Evolutionary conservation across 2,329 filamentous ascomycete species (phyloP).

Genomic region (Pseudopyrenochaeta lycopersici): DNA sequence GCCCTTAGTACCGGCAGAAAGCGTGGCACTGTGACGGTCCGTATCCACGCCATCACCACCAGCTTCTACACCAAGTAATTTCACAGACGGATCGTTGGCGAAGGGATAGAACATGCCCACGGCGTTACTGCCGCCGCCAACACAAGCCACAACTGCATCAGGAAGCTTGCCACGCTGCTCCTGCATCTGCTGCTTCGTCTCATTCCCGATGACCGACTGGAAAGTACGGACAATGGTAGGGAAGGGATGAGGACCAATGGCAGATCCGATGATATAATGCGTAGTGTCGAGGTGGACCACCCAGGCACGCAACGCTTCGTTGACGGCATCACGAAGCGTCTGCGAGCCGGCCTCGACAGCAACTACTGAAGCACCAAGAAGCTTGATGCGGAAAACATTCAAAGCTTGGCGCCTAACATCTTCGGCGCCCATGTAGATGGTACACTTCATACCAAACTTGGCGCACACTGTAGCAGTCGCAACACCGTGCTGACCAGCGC

Average conservation of each 20-base stretch:
- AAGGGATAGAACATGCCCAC: constrained; percentile 99
- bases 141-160: constrained; percentile 95
- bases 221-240: constrained; percentile 97
- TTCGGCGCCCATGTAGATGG: constrained; percentile 98
- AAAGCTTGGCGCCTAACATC: constrained; percentile 95
- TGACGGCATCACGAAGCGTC: constrained; percentile 73
- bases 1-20: constrained; percentile 86
- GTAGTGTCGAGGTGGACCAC: constrained; percentile 91
- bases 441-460: constrained; percentile 98
- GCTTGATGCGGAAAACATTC: constrained; percentile 98
- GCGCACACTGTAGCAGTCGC: constrained; percentile 97
- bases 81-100: constrained; percentile 81
- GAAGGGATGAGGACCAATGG: constrained; percentile 97
- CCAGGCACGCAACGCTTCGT: constrained; percentile 94
- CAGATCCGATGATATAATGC: constrained; percentile 97
- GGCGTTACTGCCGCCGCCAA: constrained; percentile 94
- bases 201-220: constrained; percentile 94
- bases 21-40: constrained; percentile 82
- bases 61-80: constrained; percentile 92
- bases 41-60: constrained; percentile 94
- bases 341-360: constrained; percentile 90
- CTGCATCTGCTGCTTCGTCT: constrained; percentile 92
- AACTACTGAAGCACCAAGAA: constrained; percentile 91
- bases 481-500: constrained; percentile 96
- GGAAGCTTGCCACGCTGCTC: constrained; percentile 87